These are phyloP conservation scores for Nitzschia putrida DNA, from an alignment of 108 stramenopile genomes.

Conservation along the genomic window DNA sequence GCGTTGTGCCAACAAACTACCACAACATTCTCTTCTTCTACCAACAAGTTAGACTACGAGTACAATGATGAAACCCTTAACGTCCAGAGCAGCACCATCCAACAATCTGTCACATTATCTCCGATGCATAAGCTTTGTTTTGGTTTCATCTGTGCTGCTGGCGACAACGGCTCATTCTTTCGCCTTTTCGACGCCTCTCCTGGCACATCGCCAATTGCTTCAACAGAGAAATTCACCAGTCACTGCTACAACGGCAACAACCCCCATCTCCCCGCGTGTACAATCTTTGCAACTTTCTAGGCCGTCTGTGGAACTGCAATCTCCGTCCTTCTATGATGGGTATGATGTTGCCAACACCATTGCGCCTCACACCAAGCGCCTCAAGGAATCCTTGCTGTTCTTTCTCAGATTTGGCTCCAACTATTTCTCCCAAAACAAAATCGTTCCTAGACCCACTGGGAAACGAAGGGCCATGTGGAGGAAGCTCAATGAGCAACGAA, in stretches of 20 bases:
- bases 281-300: no score
- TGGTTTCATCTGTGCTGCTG: no score
- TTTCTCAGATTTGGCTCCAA: slow-evolving; percentile 23
- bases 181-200: neutral
- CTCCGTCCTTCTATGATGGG: slow-evolving; percentile 15
- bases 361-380: slow-evolving; percentile 34
- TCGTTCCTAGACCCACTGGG: slow-evolving; percentile 3
- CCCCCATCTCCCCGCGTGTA: neutral
- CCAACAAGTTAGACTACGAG: no score
- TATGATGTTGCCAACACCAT: slow-evolving; percentile 29
- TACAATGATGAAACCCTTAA: no score
- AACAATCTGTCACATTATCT: no score
- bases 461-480: slow-evolving; percentile 28
- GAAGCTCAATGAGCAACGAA: slow-evolving; percentile 70
- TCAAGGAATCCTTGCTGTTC: slow-evolving; percentile 28
- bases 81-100: no score
- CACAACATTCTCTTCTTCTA: no score
- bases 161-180: no score
- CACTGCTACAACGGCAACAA: neutral
- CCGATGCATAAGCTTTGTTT: no score
- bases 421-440: slow-evolving; percentile 9
- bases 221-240: neutral
- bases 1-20: no score
- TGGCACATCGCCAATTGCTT: neutral
- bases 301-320: neutral